Evolutionary conservation across 768 basidiomycete genomes (phyloP), one percentile per base, ranked within the genome.

Genomic region (Hygrocybe coccinea): DNA sequence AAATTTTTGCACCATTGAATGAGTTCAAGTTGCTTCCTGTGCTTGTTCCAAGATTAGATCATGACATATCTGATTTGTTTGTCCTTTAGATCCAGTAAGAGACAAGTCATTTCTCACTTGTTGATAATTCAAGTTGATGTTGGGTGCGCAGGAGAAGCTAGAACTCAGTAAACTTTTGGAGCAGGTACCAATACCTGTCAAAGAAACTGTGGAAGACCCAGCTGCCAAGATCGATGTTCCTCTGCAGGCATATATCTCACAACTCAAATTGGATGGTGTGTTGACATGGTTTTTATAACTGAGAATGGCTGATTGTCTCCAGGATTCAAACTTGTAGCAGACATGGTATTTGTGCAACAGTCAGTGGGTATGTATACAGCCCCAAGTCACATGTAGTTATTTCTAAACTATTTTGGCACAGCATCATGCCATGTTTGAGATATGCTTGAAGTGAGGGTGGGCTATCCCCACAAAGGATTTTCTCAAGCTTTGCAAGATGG

Each of bases 351-450:
- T 65, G 89, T 99, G 2, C 91, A 94, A 56, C 97, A 99, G 64
- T 97, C 94, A 7, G 97, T 97, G 2, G 97, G 97, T 47, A 88
- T 91, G 79, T 87, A 56, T 54, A 78, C 67, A 11, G 8, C 34
- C 5, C 47, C 12, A 29, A 38, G 9, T 10, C 50, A n/a, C 3
- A n/a, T 10, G 8, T 29, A 5, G 11, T 17, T 7, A 5, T 47
- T 46, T n/a, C 39, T 25, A 45, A 48, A 36, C 7, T 10, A 48
- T 38, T 6, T 52, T 17, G 19, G 19, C 19, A 45, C 33, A 88
- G 89, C 63, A 97, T 98, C 91, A 93, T 17, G 95, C 95, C 14
- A 90, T 98, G 66, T 97, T 94, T 62, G 95, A 99, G 71, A 99
- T 97, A 54, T 97, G 95, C 67, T 74, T 97, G 56, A 97, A 95